Conservation (phyloP, 2,329 filamentous ascomycete species). For the Alternaria infectoria region DNA sequence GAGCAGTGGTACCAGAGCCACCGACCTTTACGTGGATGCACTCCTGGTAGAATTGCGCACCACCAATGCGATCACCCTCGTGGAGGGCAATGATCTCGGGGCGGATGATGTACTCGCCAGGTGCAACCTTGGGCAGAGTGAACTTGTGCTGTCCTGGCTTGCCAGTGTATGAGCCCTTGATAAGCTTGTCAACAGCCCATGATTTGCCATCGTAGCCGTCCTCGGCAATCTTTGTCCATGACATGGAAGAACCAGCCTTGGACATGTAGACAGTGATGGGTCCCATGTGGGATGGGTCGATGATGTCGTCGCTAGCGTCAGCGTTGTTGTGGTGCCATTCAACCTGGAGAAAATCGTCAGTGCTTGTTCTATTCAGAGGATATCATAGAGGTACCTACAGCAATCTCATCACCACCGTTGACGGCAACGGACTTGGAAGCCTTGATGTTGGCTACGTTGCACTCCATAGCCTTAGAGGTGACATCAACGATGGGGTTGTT, state of each 20-base stretch:
- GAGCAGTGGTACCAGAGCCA: constrained; percentile 37
- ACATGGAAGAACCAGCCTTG: constrained; percentile 49
- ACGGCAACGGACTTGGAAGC: constrained; percentile 54
- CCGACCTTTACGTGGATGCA: constrained; percentile 52
- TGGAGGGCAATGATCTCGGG: constrained; percentile 56
- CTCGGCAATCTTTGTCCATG: constrained; percentile 57
- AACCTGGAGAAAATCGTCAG: constrained; percentile 21
- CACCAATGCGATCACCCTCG: constrained; percentile 44
- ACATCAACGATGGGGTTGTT: constrained; percentile 47
- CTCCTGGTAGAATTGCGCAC: constrained; percentile 55
- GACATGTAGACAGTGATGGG: constrained; percentile 61
- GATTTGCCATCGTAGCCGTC: constrained; percentile 42
- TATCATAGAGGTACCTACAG: constrained; percentile 4
- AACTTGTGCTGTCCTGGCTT: constrained; percentile 51
- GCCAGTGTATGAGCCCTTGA: constrained; percentile 33
- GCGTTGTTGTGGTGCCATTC: constrained; percentile 62
- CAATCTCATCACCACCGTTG: constrained; percentile 56
- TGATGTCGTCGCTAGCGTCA: constrained; percentile 56
- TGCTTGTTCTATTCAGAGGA: not conserved
- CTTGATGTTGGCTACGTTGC: constrained; percentile 43
- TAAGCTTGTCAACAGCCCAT: constrained; percentile 51
- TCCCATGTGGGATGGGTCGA: constrained; percentile 59
- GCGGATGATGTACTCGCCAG: constrained; percentile 53
- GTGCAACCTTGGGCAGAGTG: constrained; percentile 49
- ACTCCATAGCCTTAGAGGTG: constrained; percentile 41